Evolutionary conservation across 1,139 yeast genomes (phyloP), one percentile per base, ranked within the genome.

Genomic region (Zygosaccharomyces pseudobailii): DNA sequence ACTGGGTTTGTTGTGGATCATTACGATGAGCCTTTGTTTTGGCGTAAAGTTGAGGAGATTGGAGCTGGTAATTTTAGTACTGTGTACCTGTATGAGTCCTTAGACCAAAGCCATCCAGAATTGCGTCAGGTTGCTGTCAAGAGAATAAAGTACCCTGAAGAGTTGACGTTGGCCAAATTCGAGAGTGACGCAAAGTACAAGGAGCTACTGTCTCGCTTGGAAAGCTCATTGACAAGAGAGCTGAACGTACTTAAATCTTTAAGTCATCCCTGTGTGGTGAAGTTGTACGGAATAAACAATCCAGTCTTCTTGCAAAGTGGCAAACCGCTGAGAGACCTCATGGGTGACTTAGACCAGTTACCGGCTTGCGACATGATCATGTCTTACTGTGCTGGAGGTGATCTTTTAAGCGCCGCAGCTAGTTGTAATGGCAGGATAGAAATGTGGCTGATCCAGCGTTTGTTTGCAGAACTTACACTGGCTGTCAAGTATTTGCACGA

Each of bases 311-410:
- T 58, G 17, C 49, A 53, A 21, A 53, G 56, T 21, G 52, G 54
- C 23, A 55, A 55, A 28, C 68, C 68, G 5, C 45, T 64, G 24
- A 51, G 56, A 27, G 56, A 53, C 25, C 40, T 60, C 22, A 41
- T 55, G 13, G 34, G 42, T n/a, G 45, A 43, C 17, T 38, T 42
- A 4, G 38, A 40, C 6, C 39, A 33, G 60, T 32, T 56, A 53
- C 55, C 62, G 71, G 64, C 70, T 20, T 67, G 69, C 42, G 64
- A 79, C 30, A 75, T 89, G 63, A 84, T 85, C 41, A 72, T 89
- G 57, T 87, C 89, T 2, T 87, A 78, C 62, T 86, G 90, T 60
- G 68, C 72, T 9, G 97, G 97, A 2, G 97, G 97, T 1, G 95
- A 88, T 60, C 66, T 92, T 38, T 82, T 83, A 58, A 82, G 81